Evolutionary conservation across 2,329 filamentous ascomycete genomes (phyloP).

Genomic region (Alternaria tenuissima): DNA sequence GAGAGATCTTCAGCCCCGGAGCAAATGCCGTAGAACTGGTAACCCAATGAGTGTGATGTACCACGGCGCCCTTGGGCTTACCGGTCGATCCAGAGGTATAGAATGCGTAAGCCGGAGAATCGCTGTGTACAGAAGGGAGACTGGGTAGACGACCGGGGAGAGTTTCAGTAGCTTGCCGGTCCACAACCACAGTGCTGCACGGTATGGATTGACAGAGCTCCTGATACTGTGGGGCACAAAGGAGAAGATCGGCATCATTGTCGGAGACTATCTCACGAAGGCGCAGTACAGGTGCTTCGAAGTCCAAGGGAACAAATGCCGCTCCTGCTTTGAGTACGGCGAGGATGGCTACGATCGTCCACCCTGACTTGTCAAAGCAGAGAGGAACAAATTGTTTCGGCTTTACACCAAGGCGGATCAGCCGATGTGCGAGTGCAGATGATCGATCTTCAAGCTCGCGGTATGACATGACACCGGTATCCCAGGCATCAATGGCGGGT

Average conservation of each 20-base stretch:
- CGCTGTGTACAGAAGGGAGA: conserved; percentile 49
- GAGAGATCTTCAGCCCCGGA: conserved; percentile 53
- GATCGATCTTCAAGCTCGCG: conserved; percentile 39
- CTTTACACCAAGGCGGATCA: conserved; percentile 37
- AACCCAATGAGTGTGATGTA: conserved; percentile 67
- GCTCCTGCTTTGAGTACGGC: conserved; percentile 50
- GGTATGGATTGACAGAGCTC: conserved; percentile 37
- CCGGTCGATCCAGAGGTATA: conserved; percentile 67
- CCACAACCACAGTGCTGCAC: conserved; percentile 35
- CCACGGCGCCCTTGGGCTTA: conserved; percentile 67
- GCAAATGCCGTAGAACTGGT: conserved; percentile 50
- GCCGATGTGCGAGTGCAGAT: conserved; percentile 34
- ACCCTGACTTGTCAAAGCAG: conserved; percentile 49
- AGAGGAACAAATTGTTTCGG: conserved; percentile 41
- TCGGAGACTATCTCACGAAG: conserved; percentile 48
- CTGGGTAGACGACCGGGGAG: conserved; percentile 38
- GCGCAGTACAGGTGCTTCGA: conserved; percentile 47
- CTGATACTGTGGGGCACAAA: conserved; percentile 37
- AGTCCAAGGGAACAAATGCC: conserved; percentile 50
- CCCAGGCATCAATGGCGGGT: conserved; percentile 42
- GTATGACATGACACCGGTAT: conserved; percentile 37
- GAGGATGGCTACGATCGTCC: conserved; percentile 47
- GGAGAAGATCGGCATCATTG: conserved; percentile 38
- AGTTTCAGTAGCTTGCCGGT: conserved; percentile 54
- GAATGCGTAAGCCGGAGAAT: conserved; percentile 67